Percentiles rank a stretch among this genome's conserved stretches.
phyloP scores from a whole-genome alignment of 345 rosid species.

The Eucalyptus tenuipes region DNA sequence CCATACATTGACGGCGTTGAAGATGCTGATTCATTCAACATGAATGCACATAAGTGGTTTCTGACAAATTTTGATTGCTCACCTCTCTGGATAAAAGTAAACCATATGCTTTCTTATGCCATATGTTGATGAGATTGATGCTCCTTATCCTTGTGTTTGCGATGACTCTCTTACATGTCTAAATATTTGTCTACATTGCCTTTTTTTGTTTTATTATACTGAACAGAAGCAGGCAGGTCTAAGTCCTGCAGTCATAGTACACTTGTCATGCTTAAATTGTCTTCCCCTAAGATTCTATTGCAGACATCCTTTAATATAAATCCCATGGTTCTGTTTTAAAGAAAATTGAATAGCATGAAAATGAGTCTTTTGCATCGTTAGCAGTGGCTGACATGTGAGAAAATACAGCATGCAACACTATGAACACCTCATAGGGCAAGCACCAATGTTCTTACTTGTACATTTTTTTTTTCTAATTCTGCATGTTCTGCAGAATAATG shows the following conservation, averaged over 20 bases:
- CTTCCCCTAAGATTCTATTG: background rate
- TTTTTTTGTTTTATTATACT: background rate
- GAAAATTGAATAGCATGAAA: background rate
- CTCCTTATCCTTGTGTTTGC: background rate
- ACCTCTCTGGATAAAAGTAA: slow-evolving; percentile 84
- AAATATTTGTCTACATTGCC: background rate
- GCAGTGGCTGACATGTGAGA: background rate
- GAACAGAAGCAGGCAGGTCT: background rate
- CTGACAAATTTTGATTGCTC: slow-evolving; percentile 89
- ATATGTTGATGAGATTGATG: background rate
- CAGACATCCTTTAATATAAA: background rate
- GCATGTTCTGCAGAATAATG: background rate
- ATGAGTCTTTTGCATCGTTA: background rate
- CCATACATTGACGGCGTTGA: slow-evolving; percentile 71
- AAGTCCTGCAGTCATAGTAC: background rate
- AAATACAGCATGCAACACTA: background rate
- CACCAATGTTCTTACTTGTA: background rate
- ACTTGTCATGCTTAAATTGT: background rate
- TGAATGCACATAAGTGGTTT: slow-evolving; percentile 94
- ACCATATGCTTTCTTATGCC: background rate
- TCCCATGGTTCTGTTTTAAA: background rate
- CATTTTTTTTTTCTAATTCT: background rate
- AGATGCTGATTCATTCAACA: slow-evolving; percentile 84
- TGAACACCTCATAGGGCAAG: background rate
- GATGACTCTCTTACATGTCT: background rate